Conservation (phyloP, 2,329 filamentous ascomycete species). For the Colletotrichum navitas region DNA sequence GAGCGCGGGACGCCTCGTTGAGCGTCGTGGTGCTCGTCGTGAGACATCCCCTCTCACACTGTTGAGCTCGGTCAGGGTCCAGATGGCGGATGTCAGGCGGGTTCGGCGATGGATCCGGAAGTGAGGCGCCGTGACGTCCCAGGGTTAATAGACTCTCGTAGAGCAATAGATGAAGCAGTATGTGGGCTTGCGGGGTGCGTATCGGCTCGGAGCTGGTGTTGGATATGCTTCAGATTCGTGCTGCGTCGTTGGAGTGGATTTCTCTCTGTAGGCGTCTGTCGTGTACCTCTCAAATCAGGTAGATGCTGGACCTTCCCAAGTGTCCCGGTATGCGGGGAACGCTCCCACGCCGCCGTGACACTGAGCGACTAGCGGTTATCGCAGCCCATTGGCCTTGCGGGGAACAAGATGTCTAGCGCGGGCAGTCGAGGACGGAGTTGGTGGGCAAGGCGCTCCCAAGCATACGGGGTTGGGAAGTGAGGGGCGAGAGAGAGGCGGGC, state of each 20-base stretch:
- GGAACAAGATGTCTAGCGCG: constrained; percentile 26
- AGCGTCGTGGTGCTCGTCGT: constrained; percentile 58
- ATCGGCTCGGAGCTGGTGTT: constrained; percentile 4
- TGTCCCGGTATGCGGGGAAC: constrained; percentile 68
- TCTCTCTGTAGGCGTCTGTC: constrained; percentile 18
- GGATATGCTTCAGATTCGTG: constrained; percentile 2
- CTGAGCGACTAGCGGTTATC: constrained; percentile 66
- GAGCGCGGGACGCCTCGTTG: constrained; percentile 45
- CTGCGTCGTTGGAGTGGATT: constrained; percentile 16
- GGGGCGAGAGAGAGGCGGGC: constrained; percentile 45
- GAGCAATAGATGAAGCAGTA: constrained; percentile 16
- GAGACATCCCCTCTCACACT: constrained; percentile 60
- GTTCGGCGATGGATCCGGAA: neutral
- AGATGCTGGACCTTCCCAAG: constrained; percentile 41
- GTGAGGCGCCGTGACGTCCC: constrained; percentile 11
- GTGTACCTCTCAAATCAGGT: constrained; percentile 22
- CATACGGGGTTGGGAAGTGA: constrained; percentile 38
- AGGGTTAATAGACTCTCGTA: constrained; percentile 1
- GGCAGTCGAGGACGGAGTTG: constrained; percentile 18
- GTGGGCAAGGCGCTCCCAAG: constrained; percentile 36
- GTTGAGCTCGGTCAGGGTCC: constrained; percentile 27
- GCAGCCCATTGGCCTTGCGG: constrained; percentile 66
- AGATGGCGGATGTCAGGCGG: constrained; percentile 8
- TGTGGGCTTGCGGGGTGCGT: constrained; percentile 34
- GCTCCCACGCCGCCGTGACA: constrained; percentile 70